Percentiles rank a stretch among this genome's conserved stretches.
Evolutionary conservation across 768 basidiomycete genomes (phyloP).

Genomic region (Omphalotus guepiniiformis): DNA sequence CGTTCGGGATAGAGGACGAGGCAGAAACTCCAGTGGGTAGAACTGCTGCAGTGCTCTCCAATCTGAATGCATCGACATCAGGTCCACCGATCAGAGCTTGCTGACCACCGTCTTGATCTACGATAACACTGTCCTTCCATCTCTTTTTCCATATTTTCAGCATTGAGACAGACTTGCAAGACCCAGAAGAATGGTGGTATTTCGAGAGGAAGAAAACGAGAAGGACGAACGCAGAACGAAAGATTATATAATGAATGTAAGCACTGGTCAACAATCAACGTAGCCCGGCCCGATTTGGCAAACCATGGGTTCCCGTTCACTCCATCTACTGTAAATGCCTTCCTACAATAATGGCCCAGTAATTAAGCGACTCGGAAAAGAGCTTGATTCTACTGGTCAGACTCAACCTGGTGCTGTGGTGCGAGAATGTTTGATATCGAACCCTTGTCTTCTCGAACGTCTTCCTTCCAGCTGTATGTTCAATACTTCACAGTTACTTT

Average conservation of each 20-base stretch:
- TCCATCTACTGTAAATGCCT: neutral
- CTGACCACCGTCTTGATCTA: constrained; percentile 14
- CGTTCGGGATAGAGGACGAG: neutral
- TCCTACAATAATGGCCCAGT: constrained; percentile 18
- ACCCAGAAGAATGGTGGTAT: no score
- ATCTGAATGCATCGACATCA: constrained; percentile 5
- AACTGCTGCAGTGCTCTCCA: constrained; percentile 8
- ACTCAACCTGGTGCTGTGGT: constrained; percentile 22
- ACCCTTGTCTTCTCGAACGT: constrained; percentile 63
- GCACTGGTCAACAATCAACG: no score
- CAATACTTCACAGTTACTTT: constrained; percentile 6
- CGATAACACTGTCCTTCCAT: constrained; percentile 35
- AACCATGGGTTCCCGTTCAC: no score
- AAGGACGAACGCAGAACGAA: no score
- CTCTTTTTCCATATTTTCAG: constrained; percentile 48
- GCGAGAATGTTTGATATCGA: constrained; percentile 34
- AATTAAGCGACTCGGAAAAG: constrained; percentile 29
- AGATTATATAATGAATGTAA: no score
- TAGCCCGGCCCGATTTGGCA: no score
- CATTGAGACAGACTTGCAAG: constrained; percentile 28
- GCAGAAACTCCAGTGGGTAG: constrained; percentile 5
- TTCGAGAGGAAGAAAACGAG: no score
- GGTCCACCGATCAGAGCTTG: constrained; percentile 2
- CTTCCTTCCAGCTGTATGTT: constrained; percentile 61
- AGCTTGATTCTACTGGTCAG: constrained; percentile 21